Evolutionary conservation across 345 rosid genomes (phyloP), one percentile per base, ranked within the genome.

Genomic region (Salix arbutifolia): DNA sequence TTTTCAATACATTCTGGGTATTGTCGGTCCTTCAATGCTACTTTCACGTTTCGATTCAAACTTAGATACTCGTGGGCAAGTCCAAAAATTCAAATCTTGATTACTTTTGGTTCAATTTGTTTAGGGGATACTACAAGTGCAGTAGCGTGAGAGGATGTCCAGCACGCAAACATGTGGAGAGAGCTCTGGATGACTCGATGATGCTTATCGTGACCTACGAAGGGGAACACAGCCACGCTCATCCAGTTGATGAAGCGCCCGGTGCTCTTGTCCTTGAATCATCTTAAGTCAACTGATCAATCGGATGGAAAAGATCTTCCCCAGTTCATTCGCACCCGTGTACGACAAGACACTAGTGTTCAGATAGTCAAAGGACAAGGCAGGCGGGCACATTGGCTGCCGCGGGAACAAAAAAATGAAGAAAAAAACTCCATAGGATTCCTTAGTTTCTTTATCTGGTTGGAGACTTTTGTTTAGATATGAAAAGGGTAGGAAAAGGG

Each of bases 141-240:
- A 94, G 98, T 77, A 91, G 95, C 79, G 82, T 92, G 21, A 85
- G 94, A 78, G 97, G 94, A 1, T 94, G 98, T 31, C 97, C 98
- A 28, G 98, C 98, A 52, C 87, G 97, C 65, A 94, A 94, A 83
- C 98, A 92, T 70, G 97, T 94, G 78, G 98, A 94, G 84, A 86
- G 98, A 65, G 97, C 93, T 14, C 73, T 79, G 0, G 97, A 92
- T 79, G 94, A 94, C 70, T 81, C 95, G 21, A 87, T 82, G 89
- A 92, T 92, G 88, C 87, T 94, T 33, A 84, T 89, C 46, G 93
- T 94, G 50, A 91, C 98, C 4, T 94, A 94, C 78, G 98, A 94
- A 80, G 97, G 93, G 48, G 97, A 91, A 18, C 97, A 92, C 80
- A 91, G 73, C 77, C 98, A 94, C 70, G 44, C 84, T 25, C 82